phyloP scores from a whole-genome alignment of 208 protist genomes.

The Trypanosoma congolense region DNA sequence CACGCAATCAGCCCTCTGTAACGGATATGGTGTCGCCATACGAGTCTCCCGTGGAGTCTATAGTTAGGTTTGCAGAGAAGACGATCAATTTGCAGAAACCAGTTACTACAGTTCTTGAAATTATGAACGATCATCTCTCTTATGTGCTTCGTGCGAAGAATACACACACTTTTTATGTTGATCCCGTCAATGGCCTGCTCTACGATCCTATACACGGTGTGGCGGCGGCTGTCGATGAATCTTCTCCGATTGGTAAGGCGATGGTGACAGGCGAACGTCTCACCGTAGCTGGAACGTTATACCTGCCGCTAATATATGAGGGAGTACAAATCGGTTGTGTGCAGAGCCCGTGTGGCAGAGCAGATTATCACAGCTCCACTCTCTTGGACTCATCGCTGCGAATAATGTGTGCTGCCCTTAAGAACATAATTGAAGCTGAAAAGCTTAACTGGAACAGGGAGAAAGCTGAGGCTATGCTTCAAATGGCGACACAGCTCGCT shows the following conservation, averaged over 20 bases:
- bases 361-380: constrained; percentile 3
- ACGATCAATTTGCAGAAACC: not conserved
- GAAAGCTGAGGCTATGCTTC: constrained; percentile 75
- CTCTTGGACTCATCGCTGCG: constrained; percentile 26
- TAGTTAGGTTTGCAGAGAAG: not conserved
- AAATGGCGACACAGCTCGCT: constrained; percentile 75
- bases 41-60: not conserved
- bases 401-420: constrained; percentile 18
- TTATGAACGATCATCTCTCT: not conserved
- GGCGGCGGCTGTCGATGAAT: constrained; percentile 38
- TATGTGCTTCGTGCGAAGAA: constrained; percentile 5
- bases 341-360: constrained; percentile 31
- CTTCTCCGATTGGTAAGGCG: constrained; percentile 51
- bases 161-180: constrained; percentile 36
- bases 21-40: not conserved
- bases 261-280: constrained; percentile 24
- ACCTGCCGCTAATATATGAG: constrained; percentile 46
- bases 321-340: constrained; percentile 56
- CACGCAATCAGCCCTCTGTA: not conserved
- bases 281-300: constrained; percentile 47
- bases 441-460: constrained; percentile 33
- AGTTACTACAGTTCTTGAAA: not conserved
- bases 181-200: constrained; percentile 44
- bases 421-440: constrained; percentile 22
- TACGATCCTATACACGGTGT: constrained; percentile 51